phyloP scores from a whole-genome alignment of 2,329 filamentous ascomycete species.

The Didymella arachidicola region DNA sequence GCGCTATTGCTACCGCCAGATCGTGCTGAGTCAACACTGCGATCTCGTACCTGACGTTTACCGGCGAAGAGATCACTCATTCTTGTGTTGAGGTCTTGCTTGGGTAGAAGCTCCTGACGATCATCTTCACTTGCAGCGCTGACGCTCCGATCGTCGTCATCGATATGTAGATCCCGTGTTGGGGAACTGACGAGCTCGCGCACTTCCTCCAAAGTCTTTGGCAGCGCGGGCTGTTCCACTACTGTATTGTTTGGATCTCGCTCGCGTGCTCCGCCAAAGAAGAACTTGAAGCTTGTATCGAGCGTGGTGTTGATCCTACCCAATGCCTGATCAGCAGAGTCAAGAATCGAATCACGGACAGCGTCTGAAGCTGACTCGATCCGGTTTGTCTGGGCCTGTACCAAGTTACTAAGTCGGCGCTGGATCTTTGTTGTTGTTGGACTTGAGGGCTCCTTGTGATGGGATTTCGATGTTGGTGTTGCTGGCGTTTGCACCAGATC shows the following conservation, averaged over 20 bases:
- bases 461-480: slow-evolving; percentile 36
- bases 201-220: slow-evolving; percentile 92
- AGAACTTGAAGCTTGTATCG: slow-evolving; percentile 91
- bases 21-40: slow-evolving; percentile 75
- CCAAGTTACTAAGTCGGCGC: slow-evolving; percentile 81
- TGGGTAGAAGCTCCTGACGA: slow-evolving; percentile 34
- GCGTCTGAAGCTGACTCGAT: slow-evolving; percentile 85
- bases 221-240: slow-evolving; percentile 63
- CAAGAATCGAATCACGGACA: slow-evolving; percentile 70
- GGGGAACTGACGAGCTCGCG: slow-evolving; percentile 84
- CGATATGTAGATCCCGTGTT: slow-evolving; percentile 53
- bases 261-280: slow-evolving; percentile 87
- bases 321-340: slow-evolving; percentile 87
- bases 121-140: slow-evolving; percentile 62
- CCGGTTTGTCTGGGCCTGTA: slow-evolving; percentile 82
- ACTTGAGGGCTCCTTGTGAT: slow-evolving; percentile 39
- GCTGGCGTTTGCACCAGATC: slow-evolving; percentile 52
- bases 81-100: slow-evolving; percentile 60
- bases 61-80: slow-evolving; percentile 76
- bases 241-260: slow-evolving; percentile 52
- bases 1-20: slow-evolving; percentile 69
- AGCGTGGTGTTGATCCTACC: slow-evolving; percentile 91
- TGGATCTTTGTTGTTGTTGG: slow-evolving; percentile 64
- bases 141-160: slow-evolving; percentile 60
- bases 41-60: slow-evolving; percentile 69